A percentile compares a stretch with the other conserved stretches of the same genome.
Evolutionary conservation across 2,329 filamentous ascomycete genomes (phyloP).

Genomic region (Colletotrichum sp.): DNA sequence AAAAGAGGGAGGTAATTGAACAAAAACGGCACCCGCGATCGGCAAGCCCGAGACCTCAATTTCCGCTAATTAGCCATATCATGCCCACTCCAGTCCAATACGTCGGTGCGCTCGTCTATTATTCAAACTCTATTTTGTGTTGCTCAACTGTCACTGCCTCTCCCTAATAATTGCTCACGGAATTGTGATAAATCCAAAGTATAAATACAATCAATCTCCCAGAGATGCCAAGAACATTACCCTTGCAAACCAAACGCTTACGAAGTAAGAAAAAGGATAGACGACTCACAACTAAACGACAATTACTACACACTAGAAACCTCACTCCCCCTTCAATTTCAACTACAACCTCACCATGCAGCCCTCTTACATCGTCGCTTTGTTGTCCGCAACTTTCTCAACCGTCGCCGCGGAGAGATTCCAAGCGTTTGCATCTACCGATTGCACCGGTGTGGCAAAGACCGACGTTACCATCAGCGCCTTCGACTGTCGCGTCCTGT

Average conservation of each 20-base stretch:
- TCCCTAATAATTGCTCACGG: not conserved
- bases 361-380: not conserved
- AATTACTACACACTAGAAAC: not conserved
- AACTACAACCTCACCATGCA: not conserved
- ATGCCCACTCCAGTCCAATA: not conserved
- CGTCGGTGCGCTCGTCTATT: not conserved
- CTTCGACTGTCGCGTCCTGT: conserved; percentile 23
- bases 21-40: not conserved
- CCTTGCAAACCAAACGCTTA: not conserved
- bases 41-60: not conserved
- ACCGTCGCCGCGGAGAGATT: not conserved
- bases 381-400: not conserved
- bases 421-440: not conserved
- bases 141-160: not conserved
- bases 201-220: not conserved
- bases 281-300: not conserved
- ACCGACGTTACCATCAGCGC: conserved; percentile 26
- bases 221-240: not conserved
- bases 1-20: not conserved
- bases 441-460: not conserved
- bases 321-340: not conserved
- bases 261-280: not conserved
- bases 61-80: not conserved
- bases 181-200: not conserved
- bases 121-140: not conserved